Evolutionary conservation across 169 alveolate genomes (phyloP), one percentile per base, ranked within the genome.

Genomic region (Plasmodium gonderi): DNA sequence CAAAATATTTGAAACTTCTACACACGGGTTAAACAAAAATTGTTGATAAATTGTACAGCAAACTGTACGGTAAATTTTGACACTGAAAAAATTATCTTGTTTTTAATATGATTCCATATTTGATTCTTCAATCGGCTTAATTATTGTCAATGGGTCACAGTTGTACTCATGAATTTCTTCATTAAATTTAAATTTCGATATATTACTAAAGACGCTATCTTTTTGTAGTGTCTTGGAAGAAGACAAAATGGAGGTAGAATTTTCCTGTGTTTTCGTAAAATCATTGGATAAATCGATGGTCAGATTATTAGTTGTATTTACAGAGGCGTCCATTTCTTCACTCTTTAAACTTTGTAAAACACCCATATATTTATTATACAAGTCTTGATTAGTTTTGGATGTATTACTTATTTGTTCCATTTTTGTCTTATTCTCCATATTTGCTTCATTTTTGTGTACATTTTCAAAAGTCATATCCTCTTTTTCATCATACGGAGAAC

Each of bases 271-370:
- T 29, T 85, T 85, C 26, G 89, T 75, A 74, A 74, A 75, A 33
- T 85, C 92, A 44, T 85, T 85, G 23, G 92, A 67, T 8, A 85
- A 85, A 40, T 85, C 92, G 31, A 85, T 85, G 14, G 92, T 85
- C 47, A 42, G 44, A 31, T 85, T 85, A 72, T 72, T 83, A 23
- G 49, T 85, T 51, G 89, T 54, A 67, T 85, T 60, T 42, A 75
- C 79, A 36, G 92, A 85, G 23, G 92, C 92, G 31, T 85, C 92
- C 51, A 85, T 74, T 75, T 85, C 92, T 49, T 85, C 92, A 45
- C 92, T 85, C 36, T 75, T 85, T 85, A 85, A 74, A 75, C 69
- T 85, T 75, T 85, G 77, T 29, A 85, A 74, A 11, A 85, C 92
- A 45, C 79, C 67, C 92, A 85, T 85, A 36, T 85, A 85, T 75